Base-by-base conservation (phyloP, 768 basidiomycete species). In the Grammothele lineata region DNA sequence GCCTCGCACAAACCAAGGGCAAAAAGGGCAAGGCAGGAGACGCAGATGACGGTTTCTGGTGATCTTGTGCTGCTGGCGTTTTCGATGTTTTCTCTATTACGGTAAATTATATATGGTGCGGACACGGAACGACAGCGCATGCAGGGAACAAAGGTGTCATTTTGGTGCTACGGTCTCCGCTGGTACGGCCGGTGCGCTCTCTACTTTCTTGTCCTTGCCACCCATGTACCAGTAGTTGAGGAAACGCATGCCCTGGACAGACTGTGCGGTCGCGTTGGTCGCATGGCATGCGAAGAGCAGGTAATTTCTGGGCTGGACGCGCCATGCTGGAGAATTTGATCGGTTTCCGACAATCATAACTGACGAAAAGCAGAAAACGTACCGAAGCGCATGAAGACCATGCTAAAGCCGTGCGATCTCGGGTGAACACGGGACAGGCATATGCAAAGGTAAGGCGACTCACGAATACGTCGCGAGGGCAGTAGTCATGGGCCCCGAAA, bases 321-420 rank as follows among this genome's bases (percentile, higher is more conserved):
- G 80, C 94, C 94, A 97, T 46, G 94, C 94, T 93, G 55, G 10
- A 33, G 12, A 45, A 7, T 33, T 14, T 17, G 30, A 48, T 12
- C 32, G 8, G 27, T 7, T 7, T 30, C 14, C 8, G 14, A 30
- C 27, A 30, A 36, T 36, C 35, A 8, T 9, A 19, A 6, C 12
- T 7, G 6, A 36, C 7, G 7, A 36, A n/a, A 36, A 19, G 9
- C 7, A 8, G 35, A 17, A 17, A 17, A 57, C 59, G 36, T 57
- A 92, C 92, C 92, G 58, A 94, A 94, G 15, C 94, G 89, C 87
- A 93, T 94, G 73, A 98, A 98, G 51, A 96, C 91, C 64, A 75
- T 58, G 4, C 80, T 80, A 38, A 18, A n/a, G n/a, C n/a, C n/a
- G n/a, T n/a, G n/a, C n/a, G n/a, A 18, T 19, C 27, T 1, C 19